Percentiles rank a stretch among this genome's conserved stretches.
Evolutionary conservation across 129 eudicot species (phyloP).

Genomic region (Oenanthe sinensis): DNA sequence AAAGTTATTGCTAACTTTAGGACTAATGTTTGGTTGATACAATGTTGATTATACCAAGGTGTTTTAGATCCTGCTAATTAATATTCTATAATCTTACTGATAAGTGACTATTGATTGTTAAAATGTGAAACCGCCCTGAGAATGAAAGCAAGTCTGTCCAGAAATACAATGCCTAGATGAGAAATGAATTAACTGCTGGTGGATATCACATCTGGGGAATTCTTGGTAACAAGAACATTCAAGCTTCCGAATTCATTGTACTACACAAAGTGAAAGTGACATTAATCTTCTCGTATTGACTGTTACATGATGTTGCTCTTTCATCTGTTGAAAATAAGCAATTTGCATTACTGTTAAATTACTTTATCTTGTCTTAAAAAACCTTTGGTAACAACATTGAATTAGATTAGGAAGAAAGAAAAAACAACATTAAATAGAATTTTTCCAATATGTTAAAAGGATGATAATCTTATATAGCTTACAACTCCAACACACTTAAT

Average conservation of each 20-base stretch:
- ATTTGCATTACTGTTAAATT: background rate
- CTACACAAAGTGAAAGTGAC: conserved; percentile 29
- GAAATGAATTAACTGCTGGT: conserved; percentile 27
- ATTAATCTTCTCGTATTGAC: background rate
- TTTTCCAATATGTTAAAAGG: background rate
- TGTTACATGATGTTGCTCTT: background rate
- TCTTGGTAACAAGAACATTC: conserved; percentile 44
- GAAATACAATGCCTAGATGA: conserved; percentile 20
- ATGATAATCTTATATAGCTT: background rate
- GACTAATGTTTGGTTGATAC: background rate
- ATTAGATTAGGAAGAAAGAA: background rate
- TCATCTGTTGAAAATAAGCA: background rate
- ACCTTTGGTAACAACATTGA: background rate
- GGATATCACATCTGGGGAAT: conserved; percentile 63
- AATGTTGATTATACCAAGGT: background rate
- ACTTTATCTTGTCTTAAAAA: no score
- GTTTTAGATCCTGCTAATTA: background rate
- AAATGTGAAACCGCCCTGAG: conserved; percentile 25
- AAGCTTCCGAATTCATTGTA: conserved; percentile 71
- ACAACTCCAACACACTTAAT: background rate
- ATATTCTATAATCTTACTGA: no score
- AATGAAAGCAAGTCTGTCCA: conserved; percentile 19
- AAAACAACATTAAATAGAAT: no score
- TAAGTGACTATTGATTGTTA: no score
- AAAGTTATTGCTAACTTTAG: background rate